A percentile compares a stretch with the other conserved stretches of the same genome.
These are phyloP conservation scores for Cadophora luteo-olivacea DNA, from an alignment of 2,329 filamentous ascomycete genomes.

Conservation along the genomic window DNA sequence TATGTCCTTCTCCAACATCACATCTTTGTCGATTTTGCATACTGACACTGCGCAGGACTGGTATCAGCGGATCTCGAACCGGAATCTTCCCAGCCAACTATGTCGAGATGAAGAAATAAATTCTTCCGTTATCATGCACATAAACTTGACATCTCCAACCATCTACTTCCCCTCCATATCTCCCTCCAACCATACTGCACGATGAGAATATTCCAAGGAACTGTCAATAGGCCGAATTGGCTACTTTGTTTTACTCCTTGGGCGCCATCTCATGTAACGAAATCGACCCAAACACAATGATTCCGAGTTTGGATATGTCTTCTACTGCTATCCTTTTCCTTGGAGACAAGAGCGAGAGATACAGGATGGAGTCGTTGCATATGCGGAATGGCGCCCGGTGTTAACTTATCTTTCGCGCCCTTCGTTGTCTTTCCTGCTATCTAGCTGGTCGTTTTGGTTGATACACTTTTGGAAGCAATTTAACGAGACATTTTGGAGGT, in stretches of 20 bases:
- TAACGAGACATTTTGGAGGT: background rate
- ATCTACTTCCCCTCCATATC: background rate
- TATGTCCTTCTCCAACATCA: slow-evolving; percentile 50
- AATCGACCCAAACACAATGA: too few species aligned
- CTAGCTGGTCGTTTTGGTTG: background rate
- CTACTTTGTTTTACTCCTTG: background rate
- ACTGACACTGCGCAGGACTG: slow-evolving; percentile 68
- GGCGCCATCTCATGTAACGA: too few species aligned
- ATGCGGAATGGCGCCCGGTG: background rate
- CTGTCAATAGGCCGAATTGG: background rate
- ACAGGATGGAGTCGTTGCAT: background rate
- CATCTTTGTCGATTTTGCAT: background rate
- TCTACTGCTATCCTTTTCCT: background rate
- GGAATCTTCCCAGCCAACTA: slow-evolving; percentile 93
- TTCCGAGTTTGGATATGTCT: too few species aligned
- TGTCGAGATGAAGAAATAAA: slow-evolving; percentile 67
- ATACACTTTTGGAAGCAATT: background rate
- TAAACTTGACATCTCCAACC: background rate
- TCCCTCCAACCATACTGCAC: background rate
- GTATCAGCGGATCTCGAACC: slow-evolving; percentile 80
- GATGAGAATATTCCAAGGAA: background rate
- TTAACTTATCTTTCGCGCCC: background rate
- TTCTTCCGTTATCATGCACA: background rate
- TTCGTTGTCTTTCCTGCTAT: background rate
- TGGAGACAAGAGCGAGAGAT: background rate